These are phyloP conservation scores for Paracorniculantispora psalliotae DNA, from an alignment of 2,329 filamentous ascomycete species.

Conservation along the genomic window DNA sequence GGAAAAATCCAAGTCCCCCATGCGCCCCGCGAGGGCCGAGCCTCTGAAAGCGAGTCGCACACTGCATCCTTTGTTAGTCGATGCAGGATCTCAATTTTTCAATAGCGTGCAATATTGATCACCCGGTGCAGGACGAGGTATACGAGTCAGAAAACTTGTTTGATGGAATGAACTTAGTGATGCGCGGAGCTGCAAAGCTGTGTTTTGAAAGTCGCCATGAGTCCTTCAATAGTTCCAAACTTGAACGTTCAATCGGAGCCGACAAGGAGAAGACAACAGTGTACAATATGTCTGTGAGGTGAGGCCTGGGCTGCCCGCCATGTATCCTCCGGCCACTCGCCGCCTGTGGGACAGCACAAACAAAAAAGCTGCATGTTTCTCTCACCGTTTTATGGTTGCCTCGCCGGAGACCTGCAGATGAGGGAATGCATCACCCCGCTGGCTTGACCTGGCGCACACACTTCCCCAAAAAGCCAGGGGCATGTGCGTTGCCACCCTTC, in stretches of 20 bases:
- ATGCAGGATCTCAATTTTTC: not conserved
- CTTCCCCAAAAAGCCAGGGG: not conserved
- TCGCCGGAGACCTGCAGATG: not conserved
- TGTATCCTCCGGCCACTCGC: not conserved
- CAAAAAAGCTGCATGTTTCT: not conserved
- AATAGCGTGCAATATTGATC: not conserved
- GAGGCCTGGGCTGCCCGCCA: not conserved
- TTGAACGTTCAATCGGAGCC: too few species aligned
- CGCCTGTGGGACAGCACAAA: not conserved
- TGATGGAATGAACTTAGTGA: not conserved
- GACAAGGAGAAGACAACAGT: too few species aligned
- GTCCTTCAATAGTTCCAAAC: too few species aligned
- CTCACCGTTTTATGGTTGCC: conserved; percentile 2
- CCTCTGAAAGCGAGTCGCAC: not conserved
- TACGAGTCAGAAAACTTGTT: not conserved
- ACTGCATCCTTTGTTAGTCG: not conserved
- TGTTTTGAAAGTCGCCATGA: too few species aligned
- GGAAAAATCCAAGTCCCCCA: not conserved
- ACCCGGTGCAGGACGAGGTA: not conserved
- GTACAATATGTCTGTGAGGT: too few species aligned
- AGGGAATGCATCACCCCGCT: not conserved
- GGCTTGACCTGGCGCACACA: not conserved
- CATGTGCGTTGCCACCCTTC: not conserved
- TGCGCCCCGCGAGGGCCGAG: not conserved
- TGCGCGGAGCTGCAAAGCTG: too few species aligned